These are phyloP conservation scores for Botrytis pseudocinerea DNA, from an alignment of 2,329 filamentous ascomycete species.

Conservation along the genomic window DNA sequence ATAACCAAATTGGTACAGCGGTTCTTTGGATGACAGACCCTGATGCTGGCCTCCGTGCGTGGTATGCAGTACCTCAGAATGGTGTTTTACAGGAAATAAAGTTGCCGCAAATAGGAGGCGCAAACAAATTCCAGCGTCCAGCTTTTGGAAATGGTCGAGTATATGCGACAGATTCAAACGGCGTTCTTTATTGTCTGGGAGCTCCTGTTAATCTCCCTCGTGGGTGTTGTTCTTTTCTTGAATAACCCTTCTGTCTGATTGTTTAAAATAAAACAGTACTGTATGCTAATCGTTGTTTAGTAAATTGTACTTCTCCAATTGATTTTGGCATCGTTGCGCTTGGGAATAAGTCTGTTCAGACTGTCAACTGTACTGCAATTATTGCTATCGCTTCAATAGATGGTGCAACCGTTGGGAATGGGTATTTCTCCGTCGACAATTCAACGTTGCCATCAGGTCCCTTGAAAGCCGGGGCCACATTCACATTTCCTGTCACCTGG, in stretches of 20 bases:
- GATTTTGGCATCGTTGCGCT: conserved; percentile 42
- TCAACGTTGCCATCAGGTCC: conserved; percentile 40
- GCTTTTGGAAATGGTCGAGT: conserved; percentile 44
- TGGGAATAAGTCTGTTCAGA: conserved; percentile 33
- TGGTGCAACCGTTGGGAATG: conserved; percentile 38
- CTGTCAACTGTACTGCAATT: conserved; percentile 40
- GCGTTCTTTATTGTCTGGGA: conserved; percentile 37
- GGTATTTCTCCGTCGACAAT: conserved; percentile 39
- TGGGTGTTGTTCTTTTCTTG: background rate
- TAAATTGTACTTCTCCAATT: conserved; percentile 43
- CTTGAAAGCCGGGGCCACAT: conserved; percentile 38
- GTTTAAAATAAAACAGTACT: no score
- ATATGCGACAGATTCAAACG: conserved; percentile 39
- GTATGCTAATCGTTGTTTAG: background rate
- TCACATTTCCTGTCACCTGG: conserved; percentile 43
- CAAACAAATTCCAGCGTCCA: conserved; percentile 44
- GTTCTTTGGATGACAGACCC: conserved; percentile 45
- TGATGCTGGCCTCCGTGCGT: conserved; percentile 43
- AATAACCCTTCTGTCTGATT: background rate
- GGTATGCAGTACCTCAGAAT: conserved; percentile 44
- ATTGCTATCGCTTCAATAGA: conserved; percentile 41
- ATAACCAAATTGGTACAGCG: conserved; percentile 41
- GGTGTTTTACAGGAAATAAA: conserved; percentile 40
- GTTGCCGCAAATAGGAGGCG: conserved; percentile 41
- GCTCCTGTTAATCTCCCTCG: conserved; percentile 43